Conservation (phyloP, 176 grass and related monocot genomes). For the Thinopyrum elongatum region DNA sequence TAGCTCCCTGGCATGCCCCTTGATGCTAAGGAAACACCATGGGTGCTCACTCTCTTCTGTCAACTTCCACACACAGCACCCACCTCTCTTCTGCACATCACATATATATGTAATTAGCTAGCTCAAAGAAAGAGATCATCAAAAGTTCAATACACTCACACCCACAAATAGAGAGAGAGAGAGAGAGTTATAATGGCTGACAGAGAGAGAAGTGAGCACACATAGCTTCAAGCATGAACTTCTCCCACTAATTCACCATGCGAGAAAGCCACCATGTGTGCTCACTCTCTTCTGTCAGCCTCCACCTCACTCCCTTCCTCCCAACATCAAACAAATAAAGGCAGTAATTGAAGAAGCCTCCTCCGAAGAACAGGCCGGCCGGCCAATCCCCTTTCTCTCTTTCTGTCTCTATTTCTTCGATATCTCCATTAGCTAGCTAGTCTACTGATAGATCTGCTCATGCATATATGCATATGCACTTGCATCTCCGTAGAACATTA, state of each 20-base stretch:
- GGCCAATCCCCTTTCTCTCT: neutral
- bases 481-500: constrained; percentile 33
- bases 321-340: neutral
- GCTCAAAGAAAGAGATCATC: neutral
- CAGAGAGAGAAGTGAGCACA: constrained; percentile 76
- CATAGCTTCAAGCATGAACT: constrained; percentile 78
- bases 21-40: constrained; percentile 22
- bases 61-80: constrained; percentile 9
- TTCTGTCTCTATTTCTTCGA: too few species aligned
- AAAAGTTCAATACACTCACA: neutral
- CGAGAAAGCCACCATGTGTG: constrained; percentile 84
- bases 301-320: constrained; percentile 14
- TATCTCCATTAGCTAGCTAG: neutral
- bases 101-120: neutral
- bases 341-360: neutral
- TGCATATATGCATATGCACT: too few species aligned
- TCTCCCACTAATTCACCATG: constrained; percentile 30
- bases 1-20: constrained; percentile 32
- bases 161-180: neutral
- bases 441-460: neutral
- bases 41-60: constrained; percentile 32
- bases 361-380: constrained; percentile 1
- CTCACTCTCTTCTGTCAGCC: constrained; percentile 98
- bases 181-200: constrained; percentile 37
- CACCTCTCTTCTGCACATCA: neutral